These are phyloP conservation scores for Hamamelis virginiana DNA, from an alignment of 164 flowering plant species.

Conservation along the genomic window DNA sequence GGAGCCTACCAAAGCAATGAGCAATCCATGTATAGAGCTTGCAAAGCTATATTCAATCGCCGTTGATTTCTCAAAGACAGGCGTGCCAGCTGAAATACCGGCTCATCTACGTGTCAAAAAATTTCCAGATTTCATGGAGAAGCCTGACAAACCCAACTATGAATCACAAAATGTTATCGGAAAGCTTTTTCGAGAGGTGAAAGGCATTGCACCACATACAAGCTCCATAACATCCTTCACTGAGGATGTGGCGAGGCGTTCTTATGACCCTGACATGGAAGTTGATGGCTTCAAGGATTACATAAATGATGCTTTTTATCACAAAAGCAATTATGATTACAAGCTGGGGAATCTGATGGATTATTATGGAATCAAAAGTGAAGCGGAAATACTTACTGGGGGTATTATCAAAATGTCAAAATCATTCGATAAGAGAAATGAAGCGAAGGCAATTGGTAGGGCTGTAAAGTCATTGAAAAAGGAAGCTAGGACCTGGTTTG, in stretches of 20 bases:
- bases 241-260: constrained; percentile 43
- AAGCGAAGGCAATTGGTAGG: constrained; percentile 42
- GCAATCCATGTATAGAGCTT: constrained; percentile 53
- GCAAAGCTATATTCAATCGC: constrained; percentile 72
- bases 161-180: constrained; percentile 57
- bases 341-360: constrained; percentile 63
- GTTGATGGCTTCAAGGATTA: constrained; percentile 38
- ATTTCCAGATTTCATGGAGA: constrained; percentile 93
- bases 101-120: constrained; percentile 43
- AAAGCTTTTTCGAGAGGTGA: constrained; percentile 69
- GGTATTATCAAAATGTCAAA: constrained; percentile 45
- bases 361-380: constrained; percentile 57
- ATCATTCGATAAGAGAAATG: constrained; percentile 43
- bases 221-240: constrained; percentile 48
- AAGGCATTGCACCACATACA: constrained; percentile 33
- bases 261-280: constrained; percentile 77
- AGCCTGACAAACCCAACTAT: constrained; percentile 66
- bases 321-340: constrained; percentile 51
- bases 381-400: constrained; percentile 61
- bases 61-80: constrained; percentile 87
- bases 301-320: constrained; percentile 44
- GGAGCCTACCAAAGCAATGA: constrained; percentile 47
- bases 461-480: constrained; percentile 50
- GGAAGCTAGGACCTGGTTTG: constrained; percentile 34
- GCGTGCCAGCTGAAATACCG: constrained; percentile 80